A percentile compares a stretch with the other conserved stretches of the same genome.
phyloP scores from a whole-genome alignment of 2,329 filamentous ascomycete genomes.

The Trichoderma pleuroti region DNA sequence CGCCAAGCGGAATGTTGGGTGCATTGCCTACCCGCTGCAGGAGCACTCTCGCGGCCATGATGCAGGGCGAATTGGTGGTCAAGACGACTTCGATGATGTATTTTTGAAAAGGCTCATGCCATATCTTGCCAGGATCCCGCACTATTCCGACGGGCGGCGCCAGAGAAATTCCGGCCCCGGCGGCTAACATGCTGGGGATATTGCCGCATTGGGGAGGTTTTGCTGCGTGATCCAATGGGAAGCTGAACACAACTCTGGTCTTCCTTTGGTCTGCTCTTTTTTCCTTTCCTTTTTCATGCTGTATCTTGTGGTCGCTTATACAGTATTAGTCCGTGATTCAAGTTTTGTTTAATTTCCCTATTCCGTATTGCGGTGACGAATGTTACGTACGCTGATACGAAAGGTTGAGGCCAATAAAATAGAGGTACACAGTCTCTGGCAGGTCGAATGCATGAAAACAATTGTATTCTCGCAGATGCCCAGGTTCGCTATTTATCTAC shows the following conservation, averaged over 20 bases:
- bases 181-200: neutral
- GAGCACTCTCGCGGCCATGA: constrained; percentile 59
- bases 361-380: neutral
- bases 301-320: neutral
- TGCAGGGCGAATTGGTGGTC: constrained; percentile 44
- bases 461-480: neutral
- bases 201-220: neutral
- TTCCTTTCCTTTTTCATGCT: neutral
- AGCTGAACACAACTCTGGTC: neutral
- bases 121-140: constrained; percentile 16
- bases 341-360: neutral
- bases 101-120: constrained; percentile 20
- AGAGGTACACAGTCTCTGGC: neutral
- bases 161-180: constrained; percentile 17
- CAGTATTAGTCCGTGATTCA: neutral
- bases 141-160: constrained; percentile 7
- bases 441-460: neutral
- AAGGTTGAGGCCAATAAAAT: neutral
- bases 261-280: neutral
- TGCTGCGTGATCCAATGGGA: neutral
- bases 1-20: constrained; percentile 15
- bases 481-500: neutral
- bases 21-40: constrained; percentile 48
- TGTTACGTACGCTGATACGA: neutral
- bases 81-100: constrained; percentile 23